Percentiles rank a stretch among this genome's conserved stretches.
Conservation (phyloP, 129 eudicot genomes). For the Centella asiatica region DNA sequence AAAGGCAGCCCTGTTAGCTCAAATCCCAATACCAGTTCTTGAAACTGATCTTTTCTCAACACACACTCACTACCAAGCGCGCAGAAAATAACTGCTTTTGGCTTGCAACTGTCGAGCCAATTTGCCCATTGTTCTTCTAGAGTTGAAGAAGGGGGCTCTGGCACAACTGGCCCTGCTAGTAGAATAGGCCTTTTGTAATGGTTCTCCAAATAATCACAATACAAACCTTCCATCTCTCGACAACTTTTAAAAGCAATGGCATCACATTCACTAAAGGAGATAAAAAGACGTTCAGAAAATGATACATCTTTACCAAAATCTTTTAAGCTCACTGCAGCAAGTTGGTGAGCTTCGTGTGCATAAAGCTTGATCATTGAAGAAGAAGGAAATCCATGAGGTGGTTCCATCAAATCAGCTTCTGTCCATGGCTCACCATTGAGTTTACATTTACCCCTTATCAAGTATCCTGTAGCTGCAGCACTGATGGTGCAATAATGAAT, state of each 20-base stretch:
- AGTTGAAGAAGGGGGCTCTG: slow-evolving; percentile 19
- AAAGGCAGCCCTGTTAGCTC: slow-evolving; percentile 36
- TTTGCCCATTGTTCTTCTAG: slow-evolving; percentile 20
- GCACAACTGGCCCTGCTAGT: slow-evolving; percentile 37
- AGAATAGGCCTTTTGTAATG: slow-evolving; percentile 25
- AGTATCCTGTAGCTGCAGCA: slow-evolving; percentile 3
- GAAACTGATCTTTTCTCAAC: slow-evolving; percentile 20
- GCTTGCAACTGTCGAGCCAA: slow-evolving; percentile 18
- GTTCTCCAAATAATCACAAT: slow-evolving; percentile 20
- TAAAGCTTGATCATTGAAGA: slow-evolving; percentile 18
- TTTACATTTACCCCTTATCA: background rate
- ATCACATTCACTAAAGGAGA: slow-evolving; percentile 20
- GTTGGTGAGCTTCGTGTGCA: slow-evolving; percentile 23
- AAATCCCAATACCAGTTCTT: slow-evolving; percentile 31
- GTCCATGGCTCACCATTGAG: background rate
- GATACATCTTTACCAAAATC: slow-evolving; percentile 15
- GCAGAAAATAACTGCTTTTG: slow-evolving; percentile 22
- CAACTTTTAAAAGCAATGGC: slow-evolving; percentile 27
- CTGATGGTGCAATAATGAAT: background rate
- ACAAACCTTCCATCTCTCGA: slow-evolving; percentile 35
- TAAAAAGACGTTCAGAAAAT: slow-evolving; percentile 12
- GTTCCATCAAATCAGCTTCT: slow-evolving; percentile 12
- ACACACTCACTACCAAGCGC: slow-evolving; percentile 32
- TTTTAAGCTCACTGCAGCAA: background rate
- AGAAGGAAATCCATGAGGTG: slow-evolving; percentile 23